Conservation (phyloP, 129 eudicot species). For the Saposhnikovia divaricata region DNA sequence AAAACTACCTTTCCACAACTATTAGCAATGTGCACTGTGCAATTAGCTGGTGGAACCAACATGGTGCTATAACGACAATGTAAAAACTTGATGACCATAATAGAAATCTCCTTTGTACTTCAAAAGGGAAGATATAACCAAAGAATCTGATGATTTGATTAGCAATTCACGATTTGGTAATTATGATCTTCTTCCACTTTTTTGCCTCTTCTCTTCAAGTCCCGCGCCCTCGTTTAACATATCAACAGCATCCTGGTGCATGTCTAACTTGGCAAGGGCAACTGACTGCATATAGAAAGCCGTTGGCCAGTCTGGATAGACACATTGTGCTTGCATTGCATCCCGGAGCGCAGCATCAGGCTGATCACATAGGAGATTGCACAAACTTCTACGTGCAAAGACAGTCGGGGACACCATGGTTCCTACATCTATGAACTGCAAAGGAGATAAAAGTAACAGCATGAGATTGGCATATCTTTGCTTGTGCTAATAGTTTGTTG, state of each 20-base stretch:
- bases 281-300: slow-evolving; percentile 87
- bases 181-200: slow-evolving; percentile 34
- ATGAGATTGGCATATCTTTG: not conserved
- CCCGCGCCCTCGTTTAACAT: slow-evolving; percentile 73
- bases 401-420: slow-evolving; percentile 83
- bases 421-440: slow-evolving; percentile 69
- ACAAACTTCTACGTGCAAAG: slow-evolving; percentile 61
- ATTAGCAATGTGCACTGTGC: not conserved
- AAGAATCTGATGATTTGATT: not conserved
- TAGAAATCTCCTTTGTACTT: not conserved
- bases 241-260: slow-evolving; percentile 78
- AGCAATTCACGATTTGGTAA: not conserved
- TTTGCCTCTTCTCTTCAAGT: slow-evolving; percentile 66
- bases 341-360: slow-evolving; percentile 86
- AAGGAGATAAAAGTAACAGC: not conserved
- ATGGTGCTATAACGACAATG: not conserved
- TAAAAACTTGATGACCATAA: not conserved
- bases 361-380: slow-evolving; percentile 65
- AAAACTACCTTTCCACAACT: not conserved
- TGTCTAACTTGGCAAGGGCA: slow-evolving; percentile 67
- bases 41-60: no score
- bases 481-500: not conserved
- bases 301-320: slow-evolving; percentile 77
- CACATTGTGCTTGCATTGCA: slow-evolving; percentile 88
- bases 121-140: not conserved